Evolutionary conservation across 169 alveolate genomes (phyloP), one percentile per base, ranked within the genome.

Genomic region (Plasmodium vinckei): DNA sequence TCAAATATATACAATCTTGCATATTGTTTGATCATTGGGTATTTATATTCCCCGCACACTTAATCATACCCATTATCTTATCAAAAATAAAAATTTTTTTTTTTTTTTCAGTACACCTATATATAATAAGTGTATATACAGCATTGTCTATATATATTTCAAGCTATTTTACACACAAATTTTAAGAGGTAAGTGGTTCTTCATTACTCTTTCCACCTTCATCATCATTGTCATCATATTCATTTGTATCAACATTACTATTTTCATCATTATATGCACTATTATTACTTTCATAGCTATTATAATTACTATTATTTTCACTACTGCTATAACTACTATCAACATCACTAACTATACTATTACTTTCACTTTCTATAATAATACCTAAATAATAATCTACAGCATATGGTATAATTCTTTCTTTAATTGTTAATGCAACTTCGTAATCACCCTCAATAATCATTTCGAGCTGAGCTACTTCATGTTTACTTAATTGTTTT

Each of bases 371-470:
- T n/a, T 79, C 90, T 9, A 79, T 79, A 54, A 92, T 94, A 4
- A 92, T 73, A 1, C 96, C 96, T 56, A 94, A 91, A 89, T 89
- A 94, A 92, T 94, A 94, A 75, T 94, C 93, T 39, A 94, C 88
- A 21, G 96, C 95, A 79, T 94, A 94, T 3, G 96, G 96, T 10
- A 94, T 92, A 64, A 94, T 89, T 86, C 93, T 92, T 73, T 94
- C 96, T 89, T 94, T 92, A 39, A 94, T 87, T 13, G 93, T 92
- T 69, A 94, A 89, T 25, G 95, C 96, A 27, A 94, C 93, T 90
- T 94, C 96, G 54, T 94, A 94, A 63, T 94, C 96, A 44, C 93
- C 96, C 82, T 94, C 96, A 42, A 94, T 94, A 27, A 92, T 92
- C 96, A 94, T 92, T 72, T 94, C 96, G 17, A 94, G 77, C 54